Base-by-base conservation (phyloP, 2,329 filamentous ascomycete genomes). In the Alternaria sp. region DNA sequence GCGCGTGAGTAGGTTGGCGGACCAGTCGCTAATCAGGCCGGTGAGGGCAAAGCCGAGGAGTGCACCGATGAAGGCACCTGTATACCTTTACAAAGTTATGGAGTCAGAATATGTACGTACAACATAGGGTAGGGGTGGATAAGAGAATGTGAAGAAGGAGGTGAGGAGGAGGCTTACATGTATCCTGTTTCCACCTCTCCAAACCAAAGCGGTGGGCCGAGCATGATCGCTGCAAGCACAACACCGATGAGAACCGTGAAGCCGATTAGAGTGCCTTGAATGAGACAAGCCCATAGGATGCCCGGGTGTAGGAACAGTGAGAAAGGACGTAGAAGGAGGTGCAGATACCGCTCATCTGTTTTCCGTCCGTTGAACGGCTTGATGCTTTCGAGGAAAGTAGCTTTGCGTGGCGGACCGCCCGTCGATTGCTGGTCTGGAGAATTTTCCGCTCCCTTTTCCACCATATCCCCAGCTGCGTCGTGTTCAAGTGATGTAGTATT, bases 211-310 rank as follows among this genome's bases (percentile, higher is more conserved):
- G 93, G 93, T 1, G 90, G 89, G 1, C 90, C 89, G 34, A 96
- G 84, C 81, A 96, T 95, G 71, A 96, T 89, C 61, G 89, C 88
- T 8, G 91, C 93, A 39, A 97, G 84, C 61, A 96, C 90, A 59
- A 96, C 91, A 52, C 93, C 94, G 65, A 77, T 94, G 73, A 97
- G 92, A 16, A 97, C 92, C 1, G 94, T 96, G 94, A 94, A 98
- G 65, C 94, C 94, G 72, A 97, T 97, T 73, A 97, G 87, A 5
- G 91, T 88, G 16, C 94, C 94, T 83, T 97, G 94, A 51, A 94
- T 92, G 4, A 97, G 83, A 70, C 86, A 88, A 16, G 85, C 85
- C 72, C 71, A 59, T 26, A 58, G 57, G 18, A 44, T 38, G 8
- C 51, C 49, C 39, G 54, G 60, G 47, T 58, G 43, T 4, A 51